Base-by-base conservation (phyloP, 148 eudicot genomes). In the Nepenthes mirabilis region DNA sequence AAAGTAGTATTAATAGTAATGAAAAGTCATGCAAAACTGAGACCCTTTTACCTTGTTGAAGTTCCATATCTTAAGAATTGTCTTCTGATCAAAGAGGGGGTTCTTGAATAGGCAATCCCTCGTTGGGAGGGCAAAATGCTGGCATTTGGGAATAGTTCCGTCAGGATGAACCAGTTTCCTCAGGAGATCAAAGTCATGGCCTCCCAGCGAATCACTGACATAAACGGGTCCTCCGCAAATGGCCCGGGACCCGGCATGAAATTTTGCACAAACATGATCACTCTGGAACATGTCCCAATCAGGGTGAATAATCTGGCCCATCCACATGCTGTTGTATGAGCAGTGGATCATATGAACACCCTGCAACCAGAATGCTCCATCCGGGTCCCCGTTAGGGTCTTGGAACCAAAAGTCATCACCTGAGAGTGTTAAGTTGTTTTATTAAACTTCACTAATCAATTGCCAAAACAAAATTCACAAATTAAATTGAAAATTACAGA, bases 201-300 rank as follows among this genome's bases (percentile, higher is more conserved):
- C 80, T 0, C 75, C 86, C 23, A 84, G 56, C 6, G 83, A 74
- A 56, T 84, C 90, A 43, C 86, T 79, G 2, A 84, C 84, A 12
- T 79, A 84, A 12, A 84, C 74, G 1, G 83, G 86, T 6, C 90
- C 86, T 0, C 90, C 90, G 47, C 86, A 84, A 43, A 84, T 84
- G 53, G 90, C 90, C 35, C 86, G 68, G 2, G 90, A 84, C 0
- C 78, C 86, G 3, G 90, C 82, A 36, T 84, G 90, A 57, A 84
- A 84, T 32, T 72, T 70, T 1, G 90, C 90, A 58, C 90, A 79
- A 0, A 65, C 45, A 58, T 84, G 90, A 55, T 79, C 80, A 2
- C 80, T 79, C 49, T 81, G 86, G 54, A 84, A 84, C 90, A 84
- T 84, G 66, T 84, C 90, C 90, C 90, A 84, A 62, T 84, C 90